Evolutionary conservation across 331 rosid species (phyloP), one percentile per base, ranked within the genome.

Genomic region (Quercus phellos): DNA sequence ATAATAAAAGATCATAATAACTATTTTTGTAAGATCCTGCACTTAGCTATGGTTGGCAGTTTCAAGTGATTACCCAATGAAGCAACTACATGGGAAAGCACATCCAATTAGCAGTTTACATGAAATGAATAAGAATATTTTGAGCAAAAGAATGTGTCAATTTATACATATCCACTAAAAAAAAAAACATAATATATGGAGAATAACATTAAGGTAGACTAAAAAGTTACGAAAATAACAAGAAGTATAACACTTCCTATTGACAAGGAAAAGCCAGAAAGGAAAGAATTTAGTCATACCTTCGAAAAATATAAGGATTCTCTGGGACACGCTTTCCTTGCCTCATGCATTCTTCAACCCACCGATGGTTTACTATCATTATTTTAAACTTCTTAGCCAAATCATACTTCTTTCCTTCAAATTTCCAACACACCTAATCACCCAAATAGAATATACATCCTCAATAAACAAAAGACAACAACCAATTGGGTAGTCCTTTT

Each of bases 261-360:
- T 66, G 18, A n/a, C 13, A 63, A 70, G 73, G 61, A n/a, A 67
- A 34, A 26, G 53, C 35, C 51, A 51, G 27, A 35, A 21, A 29
- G 8, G 26, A 76, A 50, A 46, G 38, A 26, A 64, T 22, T 50
- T 42, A 70, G 67, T 22, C 12, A 79, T 79, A 94, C 99, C 99
- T 87, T 86, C 79, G 85, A 75, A 75, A 68, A 11, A 69, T 79
- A 74, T 92, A 94, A 58, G 96, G 79, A 78, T 77, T 87, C 85
- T 88, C 96, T 4, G 90, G 89, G 34, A 94, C 89, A 71, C 90
- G 89, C 85, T 72, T 87, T 79, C 94, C 86, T 77, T 85, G 93
- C 84, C 76, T 88, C 42, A 94, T 74, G 80, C 97, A 94, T 18
- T 92, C 99, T 83, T 91, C 99, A 74, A 94, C 55, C 99, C 99